Evolutionary conservation across 768 basidiomycete species (phyloP).

Genomic region (Porpolomopsis calyptriformis): DNA sequence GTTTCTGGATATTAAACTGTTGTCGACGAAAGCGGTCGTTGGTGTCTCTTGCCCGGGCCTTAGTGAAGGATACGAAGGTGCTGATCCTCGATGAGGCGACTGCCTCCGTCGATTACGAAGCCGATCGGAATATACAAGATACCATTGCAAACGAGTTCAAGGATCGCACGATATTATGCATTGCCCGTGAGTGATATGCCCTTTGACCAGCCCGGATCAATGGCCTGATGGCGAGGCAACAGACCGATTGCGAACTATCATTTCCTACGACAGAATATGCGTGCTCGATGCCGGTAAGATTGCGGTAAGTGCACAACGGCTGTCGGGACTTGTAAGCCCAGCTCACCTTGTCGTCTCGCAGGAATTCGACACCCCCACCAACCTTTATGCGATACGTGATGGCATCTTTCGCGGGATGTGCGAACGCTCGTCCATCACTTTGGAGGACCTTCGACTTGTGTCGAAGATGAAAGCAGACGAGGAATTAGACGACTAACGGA

Average conservation of each 20-base stretch:
- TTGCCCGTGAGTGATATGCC: conserved; percentile 52
- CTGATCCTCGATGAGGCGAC: conserved; percentile 89
- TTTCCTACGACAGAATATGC: conserved; percentile 80
- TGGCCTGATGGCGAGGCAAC: conserved; percentile 1
- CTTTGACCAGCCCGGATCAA: background rate
- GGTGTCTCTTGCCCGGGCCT: conserved; percentile 78
- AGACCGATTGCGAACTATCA: conserved; percentile 82
- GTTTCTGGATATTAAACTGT: background rate
- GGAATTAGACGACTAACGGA: background rate
- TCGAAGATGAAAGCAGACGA: conserved; percentile 15
- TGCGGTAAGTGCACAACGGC: conserved; percentile 35
- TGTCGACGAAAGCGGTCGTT: conserved; percentile 52
- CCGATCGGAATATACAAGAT: conserved; percentile 83
- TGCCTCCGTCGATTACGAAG: conserved; percentile 84
- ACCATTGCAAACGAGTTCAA: conserved; percentile 80
- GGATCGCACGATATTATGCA: conserved; percentile 78
- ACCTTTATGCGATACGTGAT: conserved; percentile 42
- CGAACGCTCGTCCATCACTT: conserved; percentile 63
- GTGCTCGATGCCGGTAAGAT: conserved; percentile 77
- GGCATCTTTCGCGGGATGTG: conserved; percentile 85
- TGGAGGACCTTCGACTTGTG: conserved; percentile 53
- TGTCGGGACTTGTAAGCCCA: background rate
- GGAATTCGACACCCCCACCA: conserved; percentile 76
- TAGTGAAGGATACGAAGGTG: conserved; percentile 78
- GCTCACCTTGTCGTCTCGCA: conserved; percentile 14